phyloP scores from a whole-genome alignment of 805 yeast genomes.

The Torulaspora indica region DNA sequence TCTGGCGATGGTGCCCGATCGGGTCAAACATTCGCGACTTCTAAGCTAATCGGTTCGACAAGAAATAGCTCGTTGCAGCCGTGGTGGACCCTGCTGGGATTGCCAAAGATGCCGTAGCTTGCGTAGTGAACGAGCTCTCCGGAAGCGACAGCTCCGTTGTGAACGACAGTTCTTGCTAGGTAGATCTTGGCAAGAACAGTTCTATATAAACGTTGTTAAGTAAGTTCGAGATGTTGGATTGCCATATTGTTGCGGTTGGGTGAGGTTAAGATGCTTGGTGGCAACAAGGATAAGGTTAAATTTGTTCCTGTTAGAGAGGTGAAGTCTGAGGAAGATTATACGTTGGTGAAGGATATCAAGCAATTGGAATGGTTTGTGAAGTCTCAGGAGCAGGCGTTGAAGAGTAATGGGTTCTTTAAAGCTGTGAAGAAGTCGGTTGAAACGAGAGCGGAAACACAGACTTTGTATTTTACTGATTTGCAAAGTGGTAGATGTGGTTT shows the following conservation, averaged over 20 bases:
- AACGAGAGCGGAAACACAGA: conserved; percentile 52
- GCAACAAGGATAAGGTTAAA: conserved; percentile 14
- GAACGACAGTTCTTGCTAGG: conserved; percentile 1
- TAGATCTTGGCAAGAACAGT: not conserved
- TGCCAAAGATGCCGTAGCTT: not conserved
- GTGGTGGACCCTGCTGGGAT: not conserved
- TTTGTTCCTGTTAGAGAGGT: conserved; percentile 16
- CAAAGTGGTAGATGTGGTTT: conserved; percentile 42
- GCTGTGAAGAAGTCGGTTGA: conserved; percentile 17
- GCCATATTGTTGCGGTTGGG: not conserved
- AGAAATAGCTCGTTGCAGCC: not conserved
- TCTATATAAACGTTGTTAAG: not conserved
- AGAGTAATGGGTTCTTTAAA: conserved; percentile 9
- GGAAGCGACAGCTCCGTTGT: conserved; percentile 2
- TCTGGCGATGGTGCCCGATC: conserved; percentile 1
- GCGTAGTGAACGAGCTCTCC: conserved; percentile 3
- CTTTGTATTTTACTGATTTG: conserved; percentile 49
- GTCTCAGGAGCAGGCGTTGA: conserved; percentile 7
- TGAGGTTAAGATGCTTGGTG: conserved; percentile 6
- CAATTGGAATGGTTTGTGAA: conserved; percentile 16
- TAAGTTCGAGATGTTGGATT: not conserved
- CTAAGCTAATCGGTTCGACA: not conserved
- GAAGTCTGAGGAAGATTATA: conserved; percentile 12
- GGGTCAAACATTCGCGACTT: conserved; percentile 3
- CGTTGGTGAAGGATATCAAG: conserved; percentile 13